Percentiles rank a stretch among this genome's conserved stretches.
Conservation (phyloP, 2,329 filamentous ascomycete species). For the Aspergillus felis region DNA sequence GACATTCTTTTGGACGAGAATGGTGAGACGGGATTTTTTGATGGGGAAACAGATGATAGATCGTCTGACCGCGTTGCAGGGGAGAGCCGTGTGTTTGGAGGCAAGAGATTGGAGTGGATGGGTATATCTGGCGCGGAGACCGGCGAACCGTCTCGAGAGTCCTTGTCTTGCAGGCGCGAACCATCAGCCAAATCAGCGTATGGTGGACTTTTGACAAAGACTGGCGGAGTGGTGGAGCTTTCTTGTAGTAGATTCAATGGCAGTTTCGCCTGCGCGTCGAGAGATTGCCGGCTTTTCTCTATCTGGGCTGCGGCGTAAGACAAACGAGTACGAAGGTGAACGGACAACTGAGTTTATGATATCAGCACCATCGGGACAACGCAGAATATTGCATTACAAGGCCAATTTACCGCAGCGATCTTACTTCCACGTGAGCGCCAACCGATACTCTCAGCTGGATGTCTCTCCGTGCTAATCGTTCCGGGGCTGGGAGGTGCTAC, state of each 20-base stretch:
- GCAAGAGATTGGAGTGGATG: slow-evolving; percentile 10
- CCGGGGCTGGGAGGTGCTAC: slow-evolving; percentile 24
- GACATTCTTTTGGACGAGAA: slow-evolving; percentile 16
- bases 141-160: slow-evolving; percentile 19
- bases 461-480: slow-evolving; percentile 31
- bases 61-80: slow-evolving; percentile 10
- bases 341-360: slow-evolving; percentile 57
- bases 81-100: slow-evolving; percentile 9
- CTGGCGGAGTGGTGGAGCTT: slow-evolving; percentile 57
- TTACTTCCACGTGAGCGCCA: slow-evolving; percentile 63
- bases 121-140: slow-evolving; percentile 20
- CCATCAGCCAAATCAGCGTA: slow-evolving; percentile 32
- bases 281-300: slow-evolving; percentile 78
- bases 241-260: slow-evolving; percentile 69
- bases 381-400: slow-evolving; percentile 11
- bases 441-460: slow-evolving; percentile 70
- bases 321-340: slow-evolving; percentile 75
- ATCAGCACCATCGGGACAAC: slow-evolving; percentile 12
- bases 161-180: slow-evolving; percentile 17
- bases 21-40: slow-evolving; percentile 14
- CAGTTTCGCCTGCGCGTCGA: slow-evolving; percentile 69
- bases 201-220: slow-evolving; percentile 56
- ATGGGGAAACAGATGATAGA: slow-evolving; percentile 9
- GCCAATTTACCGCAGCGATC: slow-evolving; percentile 67
- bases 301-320: slow-evolving; percentile 95